Conservation (phyloP, 1,284 basidiomycete genomes). For the Ceratobasidium sp. region DNA sequence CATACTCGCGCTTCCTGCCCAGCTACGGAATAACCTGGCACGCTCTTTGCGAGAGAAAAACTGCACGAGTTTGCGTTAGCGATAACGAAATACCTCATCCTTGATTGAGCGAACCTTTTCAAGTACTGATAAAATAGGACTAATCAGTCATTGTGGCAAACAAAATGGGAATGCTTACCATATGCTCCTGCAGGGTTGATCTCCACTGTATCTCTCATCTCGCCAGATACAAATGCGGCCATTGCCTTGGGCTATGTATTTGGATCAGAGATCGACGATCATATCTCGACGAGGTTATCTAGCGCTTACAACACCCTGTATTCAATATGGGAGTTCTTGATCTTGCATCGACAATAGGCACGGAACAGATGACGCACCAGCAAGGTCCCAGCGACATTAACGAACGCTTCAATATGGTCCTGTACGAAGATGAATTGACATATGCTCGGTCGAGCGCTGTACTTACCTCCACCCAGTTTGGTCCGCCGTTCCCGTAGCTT, state of each 20-base stretch:
- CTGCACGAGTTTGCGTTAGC: constrained; percentile 38
- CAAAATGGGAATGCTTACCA: constrained; percentile 53
- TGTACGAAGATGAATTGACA: constrained; percentile 45
- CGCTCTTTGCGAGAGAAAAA: constrained; percentile 93
- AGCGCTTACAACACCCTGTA: constrained; percentile 71
- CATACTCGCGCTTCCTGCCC: constrained; percentile 94
- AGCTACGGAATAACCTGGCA: constrained; percentile 89
- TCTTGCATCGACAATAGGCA: background rate
- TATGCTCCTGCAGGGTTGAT: constrained; percentile 86
- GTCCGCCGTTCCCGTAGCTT: constrained; percentile 82
- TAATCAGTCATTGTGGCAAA: background rate
- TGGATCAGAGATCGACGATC: background rate
- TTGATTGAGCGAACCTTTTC: constrained; percentile 55
- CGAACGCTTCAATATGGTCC: constrained; percentile 81
- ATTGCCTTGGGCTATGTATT: constrained; percentile 84
- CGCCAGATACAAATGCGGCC: constrained; percentile 91
- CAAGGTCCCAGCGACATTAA: constrained; percentile 88
- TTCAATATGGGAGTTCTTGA: constrained; percentile 31
- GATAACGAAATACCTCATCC: background rate
- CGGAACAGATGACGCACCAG: constrained; percentile 58
- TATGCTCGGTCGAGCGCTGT: constrained; percentile 4
- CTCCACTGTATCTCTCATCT: constrained; percentile 96
- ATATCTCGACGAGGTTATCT: too few relatives aligned
- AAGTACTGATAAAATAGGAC: constrained; percentile 58
- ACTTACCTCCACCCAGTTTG: constrained; percentile 87